Evolutionary conservation across 108 stramenopile genomes (phyloP).

Genomic region (Thalassiosira profunda): DNA sequence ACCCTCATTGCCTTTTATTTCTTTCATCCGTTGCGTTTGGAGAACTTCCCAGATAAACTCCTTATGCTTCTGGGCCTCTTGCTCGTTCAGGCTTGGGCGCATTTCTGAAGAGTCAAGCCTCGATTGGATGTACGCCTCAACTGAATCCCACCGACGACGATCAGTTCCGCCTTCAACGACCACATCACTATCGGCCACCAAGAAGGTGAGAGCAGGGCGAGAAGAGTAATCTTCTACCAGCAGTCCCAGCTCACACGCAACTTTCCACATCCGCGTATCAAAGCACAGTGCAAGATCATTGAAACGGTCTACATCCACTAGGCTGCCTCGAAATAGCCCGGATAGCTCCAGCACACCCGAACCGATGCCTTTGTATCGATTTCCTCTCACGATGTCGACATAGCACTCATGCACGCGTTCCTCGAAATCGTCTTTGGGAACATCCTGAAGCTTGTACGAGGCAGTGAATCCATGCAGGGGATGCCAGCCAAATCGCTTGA

Average conservation of each 20-base stretch:
- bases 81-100: background rate
- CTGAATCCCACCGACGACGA: background rate
- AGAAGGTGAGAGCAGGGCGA: background rate
- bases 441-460: background rate
- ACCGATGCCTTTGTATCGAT: background rate
- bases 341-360: background rate
- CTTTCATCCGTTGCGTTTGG: background rate
- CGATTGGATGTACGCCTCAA: background rate
- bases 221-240: background rate
- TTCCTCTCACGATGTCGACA: background rate
- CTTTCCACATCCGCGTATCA: background rate
- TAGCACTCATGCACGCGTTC: background rate
- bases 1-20: background rate
- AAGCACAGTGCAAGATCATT: background rate
- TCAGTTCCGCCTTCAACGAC: background rate
- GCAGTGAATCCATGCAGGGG: background rate
- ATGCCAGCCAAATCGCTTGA: background rate
- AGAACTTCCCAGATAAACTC: background rate
- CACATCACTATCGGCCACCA: background rate
- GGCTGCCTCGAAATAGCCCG: background rate
- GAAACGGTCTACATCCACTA: background rate
- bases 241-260: background rate
- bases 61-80: background rate
- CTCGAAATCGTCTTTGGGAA: background rate
- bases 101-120: background rate